Base-by-base conservation (phyloP, 176 grass and related monocot genomes). In the Eremochloa ophiuroides region DNA sequence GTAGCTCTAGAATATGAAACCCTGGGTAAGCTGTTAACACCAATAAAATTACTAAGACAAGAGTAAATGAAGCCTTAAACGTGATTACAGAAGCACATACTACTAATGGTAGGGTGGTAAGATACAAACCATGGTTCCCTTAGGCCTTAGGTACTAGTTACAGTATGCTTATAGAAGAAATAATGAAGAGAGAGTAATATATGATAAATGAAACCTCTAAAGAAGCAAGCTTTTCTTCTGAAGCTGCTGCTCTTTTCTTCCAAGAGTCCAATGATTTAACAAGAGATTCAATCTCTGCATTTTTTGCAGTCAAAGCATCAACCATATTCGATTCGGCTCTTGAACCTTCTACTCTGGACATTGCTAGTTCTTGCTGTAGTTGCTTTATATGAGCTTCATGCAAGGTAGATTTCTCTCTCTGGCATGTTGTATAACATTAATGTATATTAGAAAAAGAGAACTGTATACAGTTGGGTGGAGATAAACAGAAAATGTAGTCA, bases 311-410 rank as follows among this genome's bases (percentile, higher is more conserved):
- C 84, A 99, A 87, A 89, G 96, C 96, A 91, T 99, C 96, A 84
- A 92, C 74, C 96, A 99, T 90, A 69, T 99, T 99, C 65, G 91
- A 93, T 88, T 99, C 96, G n/a, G 66, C 91, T 90, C 96, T 88
- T 42, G 91, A 88, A 47, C 86, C 85, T 84, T 99, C 91, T 73
- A 91, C 81, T 82, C 84, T 93, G 76, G 83, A 93, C 62, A 80
- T 78, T 44, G 91, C 95, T 82, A 99, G 51, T 50, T 99, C 91
- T 90, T 91, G 91, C 66, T 93, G 82, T 20, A 99, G 85, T 88
- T 99, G 83, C 69, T 93, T 99, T 90, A 95, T 85, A 79, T 79
- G 87, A 70, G 80, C 89, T 83, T 99, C 96, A 82, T 87, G 89
- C 13, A 90, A 95, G 75, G 88, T 80, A 76, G 72, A 94, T 84